phyloP scores from a whole-genome alignment of 306 rosid species.

The Datisca glomerata region DNA sequence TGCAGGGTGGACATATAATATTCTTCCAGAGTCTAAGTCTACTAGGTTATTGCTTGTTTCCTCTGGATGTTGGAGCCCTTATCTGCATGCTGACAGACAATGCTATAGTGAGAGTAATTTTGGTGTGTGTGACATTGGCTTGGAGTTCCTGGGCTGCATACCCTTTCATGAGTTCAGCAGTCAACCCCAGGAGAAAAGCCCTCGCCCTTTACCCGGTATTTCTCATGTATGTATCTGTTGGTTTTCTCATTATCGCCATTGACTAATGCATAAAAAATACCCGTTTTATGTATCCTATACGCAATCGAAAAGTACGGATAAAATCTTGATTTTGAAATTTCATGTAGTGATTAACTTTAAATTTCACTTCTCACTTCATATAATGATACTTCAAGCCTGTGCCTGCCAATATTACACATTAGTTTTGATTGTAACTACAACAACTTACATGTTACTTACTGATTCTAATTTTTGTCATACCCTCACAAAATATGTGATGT shows the following conservation, averaged over 20 bases:
- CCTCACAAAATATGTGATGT: no score
- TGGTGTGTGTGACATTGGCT: conserved; percentile 78
- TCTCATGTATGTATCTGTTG: conserved; percentile 96
- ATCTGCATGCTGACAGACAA: conserved; percentile 87
- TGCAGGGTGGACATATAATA: conserved; percentile 95
- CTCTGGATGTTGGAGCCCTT: conserved; percentile 82
- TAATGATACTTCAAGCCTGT: no score
- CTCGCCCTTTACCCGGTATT: conserved; percentile 97
- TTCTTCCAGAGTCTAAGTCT: conserved; percentile 98
- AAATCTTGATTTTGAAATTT: conserved; percentile 48
- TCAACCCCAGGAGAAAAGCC: conserved; percentile 97
- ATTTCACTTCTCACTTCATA: no score
- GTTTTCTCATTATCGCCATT: conserved; percentile 96
- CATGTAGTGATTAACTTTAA: conserved; percentile 21
- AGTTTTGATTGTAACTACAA: no score
- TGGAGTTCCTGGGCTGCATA: conserved; percentile 99
- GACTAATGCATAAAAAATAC: conserved; percentile 32
- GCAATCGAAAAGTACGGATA: conserved; percentile 15
- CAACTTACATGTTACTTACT: no score
- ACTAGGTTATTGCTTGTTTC: conserved; percentile 92
- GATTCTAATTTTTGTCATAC: no score
- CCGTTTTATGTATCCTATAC: conserved; percentile 14
- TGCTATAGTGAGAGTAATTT: conserved; percentile 65
- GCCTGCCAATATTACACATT: no score
- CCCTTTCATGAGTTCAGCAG: conserved; percentile 98